Conservation (phyloP, 371 early-diverging fungal species). For the Batkoa obscura region DNA sequence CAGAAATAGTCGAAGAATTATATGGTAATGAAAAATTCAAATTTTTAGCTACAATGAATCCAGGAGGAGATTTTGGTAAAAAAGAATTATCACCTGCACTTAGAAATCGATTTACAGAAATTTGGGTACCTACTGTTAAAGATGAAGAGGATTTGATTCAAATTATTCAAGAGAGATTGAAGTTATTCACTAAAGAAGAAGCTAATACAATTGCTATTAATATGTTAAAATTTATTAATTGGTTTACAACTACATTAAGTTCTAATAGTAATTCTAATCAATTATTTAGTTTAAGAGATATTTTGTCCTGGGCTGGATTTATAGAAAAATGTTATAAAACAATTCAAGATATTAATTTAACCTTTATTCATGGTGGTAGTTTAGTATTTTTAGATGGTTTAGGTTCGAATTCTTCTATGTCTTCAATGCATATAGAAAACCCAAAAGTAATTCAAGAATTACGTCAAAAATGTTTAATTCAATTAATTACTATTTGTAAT, state of each 20-base stretch:
- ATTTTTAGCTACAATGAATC: constrained; percentile 99
- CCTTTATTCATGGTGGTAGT: constrained; percentile 77
- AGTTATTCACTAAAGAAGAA: not conserved
- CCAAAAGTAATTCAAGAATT: constrained; percentile 26
- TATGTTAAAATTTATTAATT: constrained; percentile 35
- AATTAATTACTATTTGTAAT: constrained; percentile 11
- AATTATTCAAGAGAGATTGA: constrained; percentile 51
- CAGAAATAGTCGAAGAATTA: constrained; percentile 49
- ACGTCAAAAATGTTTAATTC: constrained; percentile 25
- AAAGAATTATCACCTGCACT: constrained; percentile 98
- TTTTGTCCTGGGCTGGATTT: constrained; percentile 84
- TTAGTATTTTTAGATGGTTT: constrained; percentile 87
- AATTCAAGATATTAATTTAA: constrained; percentile 15
- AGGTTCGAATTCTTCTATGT: constrained; percentile 75
- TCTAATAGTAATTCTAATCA: constrained; percentile 8
- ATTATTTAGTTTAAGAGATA: constrained; percentile 70
- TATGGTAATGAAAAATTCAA: constrained; percentile 57
- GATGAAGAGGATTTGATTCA: constrained; percentile 53
- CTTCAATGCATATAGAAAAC: constrained; percentile 26
- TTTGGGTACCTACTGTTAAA: constrained; percentile 85
- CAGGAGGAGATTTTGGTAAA: constrained; percentile 99
- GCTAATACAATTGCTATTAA: constrained; percentile 11
- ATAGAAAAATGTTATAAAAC: constrained; percentile 23
- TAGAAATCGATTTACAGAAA: constrained; percentile 97
- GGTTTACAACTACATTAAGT: constrained; percentile 15